Conservation (phyloP, 75 land plant species). For the Picea glauca region DNA sequence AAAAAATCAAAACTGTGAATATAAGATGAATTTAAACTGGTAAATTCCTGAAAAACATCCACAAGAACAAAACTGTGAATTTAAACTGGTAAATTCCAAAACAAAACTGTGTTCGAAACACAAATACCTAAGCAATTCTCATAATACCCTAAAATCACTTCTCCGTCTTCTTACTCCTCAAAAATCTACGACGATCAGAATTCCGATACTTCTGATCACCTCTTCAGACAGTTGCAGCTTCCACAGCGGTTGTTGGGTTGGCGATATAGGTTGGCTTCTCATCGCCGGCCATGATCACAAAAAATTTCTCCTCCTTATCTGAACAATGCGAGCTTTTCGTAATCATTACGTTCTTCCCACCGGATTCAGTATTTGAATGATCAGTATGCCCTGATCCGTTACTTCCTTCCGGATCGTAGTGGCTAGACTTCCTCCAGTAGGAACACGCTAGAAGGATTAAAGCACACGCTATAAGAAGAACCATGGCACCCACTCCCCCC, state of each 20-base stretch:
- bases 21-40: no score
- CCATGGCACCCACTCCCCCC: constrained; percentile 13
- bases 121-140: no score
- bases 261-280: neutral
- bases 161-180: no score
- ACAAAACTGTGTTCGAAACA: no score
- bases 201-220: no score
- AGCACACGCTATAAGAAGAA: constrained; percentile 8
- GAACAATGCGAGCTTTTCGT: neutral
- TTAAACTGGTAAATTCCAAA: no score
- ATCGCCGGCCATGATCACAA: neutral
- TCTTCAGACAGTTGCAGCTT: neutral
- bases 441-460: constrained; percentile 14
- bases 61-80: no score
- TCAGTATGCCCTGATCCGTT: neutral
- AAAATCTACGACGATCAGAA: no score
- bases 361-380: neutral
- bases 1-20: no score
- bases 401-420: neutral
- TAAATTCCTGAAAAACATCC: no score
- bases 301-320: neutral
- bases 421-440: neutral
- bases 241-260: neutral
- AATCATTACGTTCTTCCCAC: neutral
- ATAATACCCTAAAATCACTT: no score